Conservation (phyloP, 371 early-diverging fungal genomes). For the Syncephalastrum contaminatum region DNA sequence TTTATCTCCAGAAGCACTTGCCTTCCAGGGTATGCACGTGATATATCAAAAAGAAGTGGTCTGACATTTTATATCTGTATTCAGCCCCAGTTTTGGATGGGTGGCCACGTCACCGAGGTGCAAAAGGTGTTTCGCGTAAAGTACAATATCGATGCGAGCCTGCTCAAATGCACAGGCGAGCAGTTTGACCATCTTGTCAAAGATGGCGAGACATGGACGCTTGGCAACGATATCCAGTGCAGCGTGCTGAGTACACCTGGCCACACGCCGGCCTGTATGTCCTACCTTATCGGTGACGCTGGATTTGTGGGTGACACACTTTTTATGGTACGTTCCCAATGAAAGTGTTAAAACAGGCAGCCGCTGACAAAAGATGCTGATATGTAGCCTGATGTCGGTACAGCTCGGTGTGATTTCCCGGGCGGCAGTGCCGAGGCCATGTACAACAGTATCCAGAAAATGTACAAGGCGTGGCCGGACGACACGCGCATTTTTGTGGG, state of each 20-base stretch:
- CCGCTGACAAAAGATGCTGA: background rate
- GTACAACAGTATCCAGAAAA: conserved; percentile 42
- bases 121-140: conserved; percentile 37
- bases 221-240: conserved; percentile 44
- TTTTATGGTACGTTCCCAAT: conserved; percentile 37
- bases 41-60: too few species aligned
- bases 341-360: conserved; percentile 1
- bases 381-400: conserved; percentile 47
- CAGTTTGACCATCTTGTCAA: conserved; percentile 34
- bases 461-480: conserved; percentile 39
- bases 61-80: background rate
- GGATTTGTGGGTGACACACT: conserved; percentile 49
- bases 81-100: conserved; percentile 45
- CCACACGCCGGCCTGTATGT: conserved; percentile 50
- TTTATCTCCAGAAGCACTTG: conserved; percentile 29
- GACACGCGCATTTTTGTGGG: conserved; percentile 50
- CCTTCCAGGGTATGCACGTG: conserved; percentile 21
- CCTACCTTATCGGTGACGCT: conserved; percentile 46
- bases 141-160: conserved; percentile 27
- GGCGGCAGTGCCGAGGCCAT: conserved; percentile 44
- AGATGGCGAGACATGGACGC: conserved; percentile 29
- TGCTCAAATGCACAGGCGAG: conserved; percentile 28
- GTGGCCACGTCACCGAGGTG: conserved; percentile 34
- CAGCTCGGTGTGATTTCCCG: conserved; percentile 52
- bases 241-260: conserved; percentile 39